Conservation (phyloP, 2,329 filamentous ascomycete genomes). For the Sporothrix dimorphospora region DNA sequence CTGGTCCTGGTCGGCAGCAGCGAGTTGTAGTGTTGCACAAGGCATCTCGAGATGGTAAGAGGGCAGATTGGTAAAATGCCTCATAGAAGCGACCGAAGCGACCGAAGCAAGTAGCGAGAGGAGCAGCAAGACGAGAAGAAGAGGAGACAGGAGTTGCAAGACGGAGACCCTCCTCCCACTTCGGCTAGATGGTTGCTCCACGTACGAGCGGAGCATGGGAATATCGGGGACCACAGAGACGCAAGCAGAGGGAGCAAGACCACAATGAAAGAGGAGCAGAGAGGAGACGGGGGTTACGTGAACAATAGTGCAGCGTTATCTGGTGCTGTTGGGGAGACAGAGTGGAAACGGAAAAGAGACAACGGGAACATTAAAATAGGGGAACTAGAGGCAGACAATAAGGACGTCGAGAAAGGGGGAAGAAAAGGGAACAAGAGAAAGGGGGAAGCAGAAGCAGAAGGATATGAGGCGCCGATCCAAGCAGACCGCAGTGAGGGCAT, state of each 20-base stretch:
- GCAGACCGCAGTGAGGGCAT: background rate
- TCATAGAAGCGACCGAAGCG: slow-evolving; percentile 7
- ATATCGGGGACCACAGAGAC: background rate
- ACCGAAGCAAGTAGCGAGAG: background rate
- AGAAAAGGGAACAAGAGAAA: background rate
- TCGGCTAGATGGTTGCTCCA: slow-evolving; percentile 19
- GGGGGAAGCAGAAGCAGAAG: background rate
- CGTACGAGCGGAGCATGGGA: slow-evolving; percentile 22
- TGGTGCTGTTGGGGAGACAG: background rate
- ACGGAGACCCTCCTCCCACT: slow-evolving; percentile 1
- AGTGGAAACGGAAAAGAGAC: background rate
- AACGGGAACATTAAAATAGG: background rate
- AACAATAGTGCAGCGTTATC: background rate
- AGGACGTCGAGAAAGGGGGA: background rate
- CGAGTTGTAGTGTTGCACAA: background rate
- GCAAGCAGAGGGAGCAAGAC: background rate
- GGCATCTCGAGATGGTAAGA: background rate
- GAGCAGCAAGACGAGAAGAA: background rate
- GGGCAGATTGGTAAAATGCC: slow-evolving; percentile 12
- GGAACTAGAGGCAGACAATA: background rate
- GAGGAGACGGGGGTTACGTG: background rate
- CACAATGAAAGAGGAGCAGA: background rate
- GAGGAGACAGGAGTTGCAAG: background rate
- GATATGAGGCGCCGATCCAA: background rate
- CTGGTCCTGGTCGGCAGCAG: background rate